Percentiles rank a stretch among this genome's conserved stretches.
phyloP scores from a whole-genome alignment of 768 basidiomycete species.

The Rhodocollybia butyracea region DNA sequence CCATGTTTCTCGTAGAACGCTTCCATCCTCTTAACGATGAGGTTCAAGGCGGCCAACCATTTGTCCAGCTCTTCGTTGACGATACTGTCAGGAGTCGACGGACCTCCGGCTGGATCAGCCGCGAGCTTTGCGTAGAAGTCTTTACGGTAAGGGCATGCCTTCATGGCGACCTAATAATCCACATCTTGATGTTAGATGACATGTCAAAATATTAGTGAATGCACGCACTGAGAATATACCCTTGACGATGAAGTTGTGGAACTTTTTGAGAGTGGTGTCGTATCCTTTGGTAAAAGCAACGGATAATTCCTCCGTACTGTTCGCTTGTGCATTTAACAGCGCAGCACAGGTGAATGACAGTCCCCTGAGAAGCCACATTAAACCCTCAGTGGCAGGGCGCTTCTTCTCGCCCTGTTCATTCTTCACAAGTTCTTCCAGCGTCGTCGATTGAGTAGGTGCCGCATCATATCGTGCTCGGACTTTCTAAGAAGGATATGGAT shows the following conservation, averaged over 20 bases:
- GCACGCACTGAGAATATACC: constrained; percentile 54
- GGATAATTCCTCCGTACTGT: constrained; percentile 62
- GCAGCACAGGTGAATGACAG: constrained; percentile 86
- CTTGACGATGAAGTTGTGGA: constrained; percentile 77
- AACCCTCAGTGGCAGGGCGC: constrained; percentile 81
- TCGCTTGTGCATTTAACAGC: constrained; percentile 65
- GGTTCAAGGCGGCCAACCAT: constrained; percentile 65
- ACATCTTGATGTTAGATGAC: background rate
- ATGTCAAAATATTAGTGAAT: background rate
- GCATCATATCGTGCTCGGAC: constrained; percentile 76
- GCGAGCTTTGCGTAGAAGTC: constrained; percentile 70
- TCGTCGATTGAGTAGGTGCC: constrained; percentile 58
- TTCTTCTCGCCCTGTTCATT: constrained; percentile 90
- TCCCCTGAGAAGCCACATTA: constrained; percentile 92
- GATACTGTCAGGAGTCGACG: constrained; percentile 40
- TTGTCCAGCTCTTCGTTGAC: constrained; percentile 55
- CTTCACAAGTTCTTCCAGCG: constrained; percentile 79
- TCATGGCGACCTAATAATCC: constrained; percentile 54
- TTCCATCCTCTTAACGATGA: constrained; percentile 51
- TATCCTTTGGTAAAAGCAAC: constrained; percentile 80
- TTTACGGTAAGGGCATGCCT: constrained; percentile 61
- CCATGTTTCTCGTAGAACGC: constrained; percentile 59
- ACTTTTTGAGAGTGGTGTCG: constrained; percentile 74
- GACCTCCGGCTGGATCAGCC: constrained; percentile 51
- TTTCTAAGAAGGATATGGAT: constrained; percentile 60